Evolutionary conservation across 108 stramenopile genomes (phyloP).

Genomic region (Epithemia pelagica): DNA sequence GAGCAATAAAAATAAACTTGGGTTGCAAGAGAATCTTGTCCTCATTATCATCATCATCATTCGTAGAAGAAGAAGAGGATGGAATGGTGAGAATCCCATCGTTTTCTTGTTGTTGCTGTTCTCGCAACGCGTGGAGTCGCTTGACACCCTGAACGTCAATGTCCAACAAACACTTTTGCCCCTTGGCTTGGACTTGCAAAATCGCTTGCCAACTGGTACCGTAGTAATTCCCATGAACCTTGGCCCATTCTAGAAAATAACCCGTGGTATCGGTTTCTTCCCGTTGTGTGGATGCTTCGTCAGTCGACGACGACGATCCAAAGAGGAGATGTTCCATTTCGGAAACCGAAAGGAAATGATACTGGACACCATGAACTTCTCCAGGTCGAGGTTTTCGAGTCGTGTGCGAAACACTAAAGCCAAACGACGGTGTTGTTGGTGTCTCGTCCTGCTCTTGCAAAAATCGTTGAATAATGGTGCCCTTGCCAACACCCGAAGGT

Average conservation of each 20-base stretch:
- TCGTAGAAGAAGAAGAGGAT: background rate
- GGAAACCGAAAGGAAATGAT: slow-evolving; percentile 76
- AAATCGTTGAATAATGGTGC: slow-evolving; percentile 39
- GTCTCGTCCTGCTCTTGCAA: slow-evolving; percentile 17
- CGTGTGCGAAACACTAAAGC: slow-evolving; percentile 86
- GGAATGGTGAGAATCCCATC: background rate
- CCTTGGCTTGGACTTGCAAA: slow-evolving; percentile 38
- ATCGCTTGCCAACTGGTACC: slow-evolving; percentile 86
- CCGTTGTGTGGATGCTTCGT: too few species aligned
- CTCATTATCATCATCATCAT: slow-evolving; percentile 4
- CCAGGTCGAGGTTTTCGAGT: slow-evolving; percentile 83
- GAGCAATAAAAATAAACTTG: slow-evolving; percentile 89
- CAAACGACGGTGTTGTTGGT: slow-evolving; percentile 36
- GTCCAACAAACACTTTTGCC: slow-evolving; percentile 86
- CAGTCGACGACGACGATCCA: slow-evolving; percentile 1
- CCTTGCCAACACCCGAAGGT: slow-evolving; percentile 47
- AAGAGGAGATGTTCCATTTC: slow-evolving; percentile 20
- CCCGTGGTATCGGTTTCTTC: background rate
- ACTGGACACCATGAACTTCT: slow-evolving; percentile 84
- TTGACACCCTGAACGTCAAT: slow-evolving; percentile 90
- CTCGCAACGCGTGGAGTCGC: slow-evolving; percentile 18
- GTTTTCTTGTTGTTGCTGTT: background rate
- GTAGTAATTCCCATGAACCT: slow-evolving; percentile 96
- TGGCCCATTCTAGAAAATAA: slow-evolving; percentile 85
- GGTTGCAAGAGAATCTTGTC: slow-evolving; percentile 31